These are phyloP conservation scores for Xylaria sp. DNA, from an alignment of 2,329 filamentous ascomycete genomes.

Conservation along the genomic window DNA sequence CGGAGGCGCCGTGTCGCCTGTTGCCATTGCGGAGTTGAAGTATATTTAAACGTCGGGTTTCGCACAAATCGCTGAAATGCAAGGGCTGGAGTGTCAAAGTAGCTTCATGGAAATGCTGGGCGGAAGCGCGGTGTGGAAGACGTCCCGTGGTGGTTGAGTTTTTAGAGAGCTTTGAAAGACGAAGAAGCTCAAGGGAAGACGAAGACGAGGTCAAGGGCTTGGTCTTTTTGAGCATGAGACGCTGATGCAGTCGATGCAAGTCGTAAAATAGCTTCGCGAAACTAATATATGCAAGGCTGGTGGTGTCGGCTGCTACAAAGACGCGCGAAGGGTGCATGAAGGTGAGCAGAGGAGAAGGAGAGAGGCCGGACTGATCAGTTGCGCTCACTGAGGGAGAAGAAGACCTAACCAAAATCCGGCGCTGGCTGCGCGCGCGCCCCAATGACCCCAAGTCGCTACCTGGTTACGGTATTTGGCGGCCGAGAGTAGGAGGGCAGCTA, in stretches of 20 bases:
- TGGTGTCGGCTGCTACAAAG: conserved; percentile 33
- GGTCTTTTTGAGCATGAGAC: conserved; percentile 31
- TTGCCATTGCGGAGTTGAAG: conserved; percentile 58
- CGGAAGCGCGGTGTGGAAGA: conserved; percentile 18
- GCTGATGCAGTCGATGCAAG: conserved; percentile 27
- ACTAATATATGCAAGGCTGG: conserved; percentile 39
- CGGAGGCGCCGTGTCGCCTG: conserved; percentile 60
- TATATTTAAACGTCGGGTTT: neutral
- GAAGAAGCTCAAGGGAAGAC: conserved; percentile 23
- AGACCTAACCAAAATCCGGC: conserved; percentile 45
- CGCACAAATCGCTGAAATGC: neutral
- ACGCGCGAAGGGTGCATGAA: conserved; percentile 27
- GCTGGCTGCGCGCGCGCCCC: conserved; percentile 40
- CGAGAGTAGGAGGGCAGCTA: conserved; percentile 41
- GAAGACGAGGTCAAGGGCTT: conserved; percentile 23
- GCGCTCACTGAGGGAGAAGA: conserved; percentile 40
- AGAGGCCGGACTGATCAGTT: conserved; percentile 40
- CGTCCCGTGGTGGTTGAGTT: conserved; percentile 31
- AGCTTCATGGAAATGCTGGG: conserved; percentile 3
- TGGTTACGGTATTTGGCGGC: conserved; percentile 46
- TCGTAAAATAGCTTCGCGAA: conserved; percentile 34
- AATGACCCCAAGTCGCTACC: conserved; percentile 38
- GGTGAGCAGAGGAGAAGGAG: conserved; percentile 41
- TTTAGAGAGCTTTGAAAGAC: conserved; percentile 30
- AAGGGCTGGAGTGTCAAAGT: neutral